phyloP scores from a whole-genome alignment of 768 basidiomycete genomes.

The Crucibulum laeve region DNA sequence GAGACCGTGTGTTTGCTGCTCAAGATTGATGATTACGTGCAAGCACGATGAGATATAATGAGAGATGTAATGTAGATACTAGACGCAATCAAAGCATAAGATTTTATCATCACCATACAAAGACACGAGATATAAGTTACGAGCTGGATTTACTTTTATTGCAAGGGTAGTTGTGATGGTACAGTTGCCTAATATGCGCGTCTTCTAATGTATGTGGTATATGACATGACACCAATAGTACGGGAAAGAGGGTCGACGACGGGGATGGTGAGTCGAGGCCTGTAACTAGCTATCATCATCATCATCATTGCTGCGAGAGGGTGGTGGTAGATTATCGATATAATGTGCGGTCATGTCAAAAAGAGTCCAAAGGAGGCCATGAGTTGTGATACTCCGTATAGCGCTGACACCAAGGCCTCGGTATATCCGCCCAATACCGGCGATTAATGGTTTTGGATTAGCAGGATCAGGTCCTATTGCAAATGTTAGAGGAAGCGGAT shows the following conservation, averaged over 20 bases:
- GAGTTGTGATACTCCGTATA: constrained; percentile 86
- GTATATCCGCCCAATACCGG: constrained; percentile 83
- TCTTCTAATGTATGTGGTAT: constrained; percentile 10
- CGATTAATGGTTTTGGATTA: constrained; percentile 69
- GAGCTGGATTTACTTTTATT: constrained; percentile 4
- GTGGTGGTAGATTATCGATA: constrained; percentile 53
- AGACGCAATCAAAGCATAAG: neutral
- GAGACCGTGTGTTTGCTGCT: constrained; percentile 96
- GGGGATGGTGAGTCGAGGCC: neutral
- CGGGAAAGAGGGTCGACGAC: neutral
- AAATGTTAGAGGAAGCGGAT: constrained; percentile 1
- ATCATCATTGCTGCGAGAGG: constrained; percentile 17
- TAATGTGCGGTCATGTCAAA: constrained; percentile 78
- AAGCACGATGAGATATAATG: constrained; percentile 47
- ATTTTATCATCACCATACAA: neutral
- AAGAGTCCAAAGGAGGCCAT: constrained; percentile 91
- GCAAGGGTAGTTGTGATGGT: neutral
- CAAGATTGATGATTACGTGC: constrained; percentile 94
- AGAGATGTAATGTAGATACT: neutral
- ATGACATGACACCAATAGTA: neutral
- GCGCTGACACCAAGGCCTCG: constrained; percentile 94
- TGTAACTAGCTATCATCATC: neutral
- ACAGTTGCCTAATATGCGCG: constrained; percentile 5
- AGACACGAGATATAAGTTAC: neutral
- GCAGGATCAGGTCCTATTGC: constrained; percentile 69